These are phyloP conservation scores for Euphorbia tirucalli DNA, from an alignment of 345 rosid genomes.

Conservation along the genomic window DNA sequence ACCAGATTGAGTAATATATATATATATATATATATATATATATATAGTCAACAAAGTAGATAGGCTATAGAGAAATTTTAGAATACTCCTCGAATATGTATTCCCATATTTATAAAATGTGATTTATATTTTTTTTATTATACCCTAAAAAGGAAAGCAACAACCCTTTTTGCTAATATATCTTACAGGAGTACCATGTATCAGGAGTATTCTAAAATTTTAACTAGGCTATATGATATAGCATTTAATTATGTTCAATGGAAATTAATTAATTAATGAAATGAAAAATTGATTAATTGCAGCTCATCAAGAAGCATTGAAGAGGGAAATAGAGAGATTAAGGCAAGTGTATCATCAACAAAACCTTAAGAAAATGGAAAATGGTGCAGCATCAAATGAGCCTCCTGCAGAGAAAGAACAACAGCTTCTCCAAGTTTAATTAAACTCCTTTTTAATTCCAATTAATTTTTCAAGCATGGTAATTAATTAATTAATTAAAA, in stretches of 20 bases:
- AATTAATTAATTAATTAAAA: not conserved
- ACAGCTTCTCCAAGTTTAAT: slow-evolving; percentile 28
- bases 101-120: too few relatives aligned
- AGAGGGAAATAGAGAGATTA: slow-evolving; percentile 36
- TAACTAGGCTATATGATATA: not conserved
- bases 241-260: not conserved
- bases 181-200: too few relatives aligned
- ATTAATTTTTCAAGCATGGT: slow-evolving; percentile 6
- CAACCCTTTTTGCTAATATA: too few relatives aligned
- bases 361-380: slow-evolving; percentile 21
- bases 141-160: too few relatives aligned
- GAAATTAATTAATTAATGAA: not conserved
- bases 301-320: slow-evolving; percentile 39
- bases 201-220: too few relatives aligned
- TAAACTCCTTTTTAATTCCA: not conserved
- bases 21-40: too few relatives aligned
- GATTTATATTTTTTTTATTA: too few relatives aligned
- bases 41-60: not conserved
- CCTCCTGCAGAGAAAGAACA: slow-evolving; percentile 19
- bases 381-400: not conserved
- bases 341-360: slow-evolving; percentile 34
- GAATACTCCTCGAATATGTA: too few relatives aligned
- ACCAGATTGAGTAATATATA: too few relatives aligned
- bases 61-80: too few relatives aligned
- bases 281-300: slow-evolving; percentile 9